phyloP scores from a whole-genome alignment of 139 green algal genomes.

The Tetraselmis chui region DNA sequence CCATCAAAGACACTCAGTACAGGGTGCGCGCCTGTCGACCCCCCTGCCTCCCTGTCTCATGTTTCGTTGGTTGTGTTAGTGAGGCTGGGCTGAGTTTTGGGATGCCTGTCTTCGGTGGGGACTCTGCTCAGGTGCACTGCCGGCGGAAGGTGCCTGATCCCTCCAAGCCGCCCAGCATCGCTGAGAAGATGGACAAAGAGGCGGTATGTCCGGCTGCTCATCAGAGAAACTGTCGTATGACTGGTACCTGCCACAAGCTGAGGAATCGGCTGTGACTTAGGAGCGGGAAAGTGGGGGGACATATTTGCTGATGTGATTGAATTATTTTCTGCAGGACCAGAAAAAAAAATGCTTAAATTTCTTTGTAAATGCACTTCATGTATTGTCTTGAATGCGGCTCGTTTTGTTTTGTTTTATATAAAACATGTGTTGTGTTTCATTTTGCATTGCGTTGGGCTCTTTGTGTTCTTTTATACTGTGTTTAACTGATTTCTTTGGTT shows the following conservation, averaged over 20 bases:
- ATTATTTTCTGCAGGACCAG: too few species aligned
- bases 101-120: not conserved
- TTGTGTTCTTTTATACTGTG: too few species aligned
- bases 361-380: too few species aligned
- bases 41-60: not conserved
- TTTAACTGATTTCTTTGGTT: too few species aligned
- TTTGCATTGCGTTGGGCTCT: too few species aligned
- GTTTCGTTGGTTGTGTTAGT: not conserved
- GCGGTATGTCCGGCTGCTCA: not conserved
- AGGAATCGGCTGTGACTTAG: not conserved
- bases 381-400: too few species aligned
- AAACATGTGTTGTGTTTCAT: too few species aligned
- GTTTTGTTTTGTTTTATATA: too few species aligned
- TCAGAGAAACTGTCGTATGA: not conserved
- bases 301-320: not conserved
- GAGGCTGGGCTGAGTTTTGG: not conserved
- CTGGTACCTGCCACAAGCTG: not conserved
- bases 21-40: not conserved
- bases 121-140: constrained; percentile 56
- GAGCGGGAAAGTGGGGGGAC: not conserved
- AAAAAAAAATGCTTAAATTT: too few species aligned
- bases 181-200: constrained; percentile 11
- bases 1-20: constrained; percentile 56
- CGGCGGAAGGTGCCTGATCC: constrained; percentile 34
- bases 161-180: constrained; percentile 7